Conservation (phyloP, 257 asterid species). For the Primulina huaijiensis region DNA sequence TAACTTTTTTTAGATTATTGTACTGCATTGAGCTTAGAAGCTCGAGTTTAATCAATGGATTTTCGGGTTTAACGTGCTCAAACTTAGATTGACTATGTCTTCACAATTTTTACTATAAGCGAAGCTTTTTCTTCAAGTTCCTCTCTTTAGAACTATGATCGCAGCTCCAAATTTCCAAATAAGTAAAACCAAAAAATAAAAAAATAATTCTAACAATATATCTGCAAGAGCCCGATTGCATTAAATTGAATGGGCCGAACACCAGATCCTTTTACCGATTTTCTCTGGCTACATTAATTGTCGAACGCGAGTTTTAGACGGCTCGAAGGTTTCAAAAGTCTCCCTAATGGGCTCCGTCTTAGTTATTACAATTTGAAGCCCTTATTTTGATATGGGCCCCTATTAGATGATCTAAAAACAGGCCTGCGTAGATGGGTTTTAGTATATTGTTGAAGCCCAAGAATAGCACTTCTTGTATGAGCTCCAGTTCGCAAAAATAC, state of each 20-base stretch:
- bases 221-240: neutral
- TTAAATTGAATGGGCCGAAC: neutral
- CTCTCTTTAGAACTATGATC: too few relatives aligned
- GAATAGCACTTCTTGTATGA: neutral
- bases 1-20: too few relatives aligned
- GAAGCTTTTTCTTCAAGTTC: too few relatives aligned
- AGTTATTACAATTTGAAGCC: neutral
- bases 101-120: too few relatives aligned
- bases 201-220: too few relatives aligned
- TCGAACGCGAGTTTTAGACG: neutral
- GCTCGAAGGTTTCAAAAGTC: neutral
- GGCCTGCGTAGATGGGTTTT: neutral
- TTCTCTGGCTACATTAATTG: neutral
- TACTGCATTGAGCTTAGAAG: too few relatives aligned
- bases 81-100: too few relatives aligned
- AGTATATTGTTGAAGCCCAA: neutral
- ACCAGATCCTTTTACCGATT: neutral
- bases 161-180: too few relatives aligned
- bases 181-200: too few relatives aligned
- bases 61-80: too few relatives aligned
- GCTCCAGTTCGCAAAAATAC: neutral
- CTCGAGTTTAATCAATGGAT: too few relatives aligned
- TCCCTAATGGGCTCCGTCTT: neutral
- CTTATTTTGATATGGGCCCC: neutral
- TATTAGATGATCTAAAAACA: too few relatives aligned